Base-by-base conservation (phyloP, 139 green algal species). In the Coelastrella sp. region DNA sequence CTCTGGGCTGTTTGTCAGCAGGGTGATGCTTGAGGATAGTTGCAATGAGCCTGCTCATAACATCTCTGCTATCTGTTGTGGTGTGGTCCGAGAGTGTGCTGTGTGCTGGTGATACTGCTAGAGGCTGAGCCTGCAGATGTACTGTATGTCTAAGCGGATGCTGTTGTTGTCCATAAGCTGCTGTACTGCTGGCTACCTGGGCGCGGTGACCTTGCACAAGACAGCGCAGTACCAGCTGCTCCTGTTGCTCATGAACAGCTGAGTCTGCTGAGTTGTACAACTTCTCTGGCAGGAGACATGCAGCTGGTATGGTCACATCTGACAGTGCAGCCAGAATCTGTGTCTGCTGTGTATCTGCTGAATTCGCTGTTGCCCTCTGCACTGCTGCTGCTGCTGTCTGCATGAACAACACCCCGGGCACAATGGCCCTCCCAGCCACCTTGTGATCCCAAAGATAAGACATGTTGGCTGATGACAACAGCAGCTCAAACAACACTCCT, bases 321-420 rank as follows among this genome's bases (percentile, higher is more conserved):
- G 38, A 32, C 37, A 94, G 38, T 21, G 59, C 80, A n/a, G 86
- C 45, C 35, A 71, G 34, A 17, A 21, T 13, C 45, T 57, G 45
- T 13, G 21, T n/a, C 37, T 76, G 78, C 57, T 41, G 37, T 34
- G 38, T 13, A 3, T 51, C 43, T 66, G 11, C 0, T 60, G 27
- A 85, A 30, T 7, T 59, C 2, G n/a, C n/a, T n/a, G n/a, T n/a
- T n/a, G 35, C 35, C n/a, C 71, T 35, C 64, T 71, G 45, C 66
- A 67, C 2, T 35, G 90, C 53, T 23, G 34, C 27, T 25, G 67
- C 90, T 19, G 88, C 91, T 30, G 92, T 37, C 57, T 94, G 90
- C 45, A 96, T 75, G 69, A 96, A 92, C 57, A 86, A 88, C 0
- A 92, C 93, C 0, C 92, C 95, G 4, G 95, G 95, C 63, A 97